Percentiles rank a stretch among this genome's conserved stretches.
phyloP scores from a whole-genome alignment of 140 eudicot species.

The Ambrosia hybrid region DNA sequence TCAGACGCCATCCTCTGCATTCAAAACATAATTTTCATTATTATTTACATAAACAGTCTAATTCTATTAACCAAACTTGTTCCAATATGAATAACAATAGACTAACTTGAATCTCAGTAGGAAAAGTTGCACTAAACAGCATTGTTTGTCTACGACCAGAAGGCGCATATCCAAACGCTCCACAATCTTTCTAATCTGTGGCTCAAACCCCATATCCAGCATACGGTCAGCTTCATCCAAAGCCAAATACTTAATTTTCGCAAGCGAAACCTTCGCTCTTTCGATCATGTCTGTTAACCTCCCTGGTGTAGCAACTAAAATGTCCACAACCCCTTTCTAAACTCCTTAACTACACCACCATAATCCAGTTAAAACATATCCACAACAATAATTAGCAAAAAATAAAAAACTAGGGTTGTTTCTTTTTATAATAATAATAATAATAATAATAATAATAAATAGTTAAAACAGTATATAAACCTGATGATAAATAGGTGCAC shows the following conservation, averaged over 20 bases:
- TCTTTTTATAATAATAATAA: too few relatives aligned
- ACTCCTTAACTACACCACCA: slow-evolving; percentile 38
- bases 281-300: slow-evolving; percentile 68
- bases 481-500: slow-evolving; percentile 61
- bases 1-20: slow-evolving; percentile 76
- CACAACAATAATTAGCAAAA: neutral
- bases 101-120: slow-evolving; percentile 69
- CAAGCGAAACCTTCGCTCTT: slow-evolving; percentile 50
- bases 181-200: slow-evolving; percentile 61
- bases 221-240: slow-evolving; percentile 78
- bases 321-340: slow-evolving; percentile 70
- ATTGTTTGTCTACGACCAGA: slow-evolving; percentile 58
- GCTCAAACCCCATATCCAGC: slow-evolving; percentile 88
- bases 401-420: neutral
- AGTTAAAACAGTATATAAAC: slow-evolving; percentile 16
- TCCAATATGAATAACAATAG: too few relatives aligned
- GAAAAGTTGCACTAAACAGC: slow-evolving; percentile 86
- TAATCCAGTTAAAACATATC: neutral
- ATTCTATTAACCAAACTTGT: neutral
- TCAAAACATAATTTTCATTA: neutral
- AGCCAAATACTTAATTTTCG: slow-evolving; percentile 50
- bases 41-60: neutral
- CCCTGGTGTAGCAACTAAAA: slow-evolving; percentile 79
- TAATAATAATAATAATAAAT: too few relatives aligned
- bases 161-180: slow-evolving; percentile 13